A percentile compares a stretch with the other conserved stretches of the same genome.
Conservation (phyloP, 176 grass and related monocot genomes). For the Elymus sibiricus region DNA sequence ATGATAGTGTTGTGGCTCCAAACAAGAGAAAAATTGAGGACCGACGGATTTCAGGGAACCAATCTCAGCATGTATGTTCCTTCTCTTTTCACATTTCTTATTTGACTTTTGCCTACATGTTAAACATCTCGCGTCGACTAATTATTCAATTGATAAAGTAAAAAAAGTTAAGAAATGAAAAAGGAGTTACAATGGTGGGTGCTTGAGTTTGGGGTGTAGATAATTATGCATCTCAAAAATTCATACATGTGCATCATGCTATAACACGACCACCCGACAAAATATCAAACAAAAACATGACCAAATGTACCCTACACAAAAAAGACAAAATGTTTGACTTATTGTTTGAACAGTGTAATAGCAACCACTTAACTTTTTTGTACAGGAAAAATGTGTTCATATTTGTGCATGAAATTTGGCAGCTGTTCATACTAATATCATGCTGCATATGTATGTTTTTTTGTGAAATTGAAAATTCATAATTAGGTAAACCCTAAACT, state of each 20-base stretch:
- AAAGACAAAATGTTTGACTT: background rate
- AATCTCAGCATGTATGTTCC: conserved; percentile 47
- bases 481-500: background rate
- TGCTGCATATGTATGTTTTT: background rate
- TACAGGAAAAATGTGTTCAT: background rate
- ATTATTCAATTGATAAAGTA: background rate
- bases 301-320: background rate
- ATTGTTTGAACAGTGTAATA: background rate
- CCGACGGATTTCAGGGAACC: conserved; percentile 12
- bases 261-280: too few species aligned
- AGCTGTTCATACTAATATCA: background rate
- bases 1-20: conserved; percentile 22
- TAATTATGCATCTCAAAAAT: background rate
- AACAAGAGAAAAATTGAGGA: conserved; percentile 50
- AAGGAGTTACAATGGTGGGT: background rate
- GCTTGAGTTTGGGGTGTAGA: background rate
- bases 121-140: background rate
- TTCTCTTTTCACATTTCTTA: background rate
- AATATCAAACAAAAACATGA: background rate
- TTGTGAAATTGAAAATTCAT: background rate
- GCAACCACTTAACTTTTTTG: background rate
- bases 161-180: background rate
- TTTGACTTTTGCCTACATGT: background rate
- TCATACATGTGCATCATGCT: background rate
- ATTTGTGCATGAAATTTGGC: background rate